Percentiles rank a stretch among this genome's conserved stretches.
Evolutionary conservation across 2,329 filamentous ascomycete species (phyloP).

Genomic region (Fusarium caatingaense): DNA sequence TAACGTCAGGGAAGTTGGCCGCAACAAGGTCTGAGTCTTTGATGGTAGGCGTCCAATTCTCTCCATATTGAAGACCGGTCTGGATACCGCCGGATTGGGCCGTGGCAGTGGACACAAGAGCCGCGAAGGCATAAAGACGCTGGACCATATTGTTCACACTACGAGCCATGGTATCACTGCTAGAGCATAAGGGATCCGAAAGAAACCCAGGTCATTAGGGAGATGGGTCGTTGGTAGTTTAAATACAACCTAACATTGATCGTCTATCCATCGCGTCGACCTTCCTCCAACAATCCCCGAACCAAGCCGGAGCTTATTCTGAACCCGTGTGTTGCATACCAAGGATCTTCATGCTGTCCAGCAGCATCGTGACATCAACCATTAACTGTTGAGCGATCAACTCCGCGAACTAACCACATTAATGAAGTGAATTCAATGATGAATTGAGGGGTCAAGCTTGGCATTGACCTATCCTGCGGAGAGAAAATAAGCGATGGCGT

Average conservation of each 20-base stretch:
- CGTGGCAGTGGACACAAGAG: not conserved
- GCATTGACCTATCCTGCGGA: not conserved
- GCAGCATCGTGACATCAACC: not conserved
- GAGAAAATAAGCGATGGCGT: not conserved
- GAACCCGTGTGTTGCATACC: not conserved
- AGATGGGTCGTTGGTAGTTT: rapidly evolving
- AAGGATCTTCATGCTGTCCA: not conserved
- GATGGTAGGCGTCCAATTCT: slow-evolving; percentile 11
- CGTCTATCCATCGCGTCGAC: too few relatives aligned
- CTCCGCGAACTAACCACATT: slow-evolving; percentile 1
- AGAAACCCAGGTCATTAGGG: rapidly evolving
- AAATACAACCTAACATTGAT: rapidly evolving
- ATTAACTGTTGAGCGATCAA: not conserved
- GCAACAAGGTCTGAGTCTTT: slow-evolving; percentile 16
- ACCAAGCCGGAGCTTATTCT: not conserved
- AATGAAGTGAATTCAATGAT: rapidly evolving
- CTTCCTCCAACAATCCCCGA: not conserved
- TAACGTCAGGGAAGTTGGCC: slow-evolving; percentile 13
- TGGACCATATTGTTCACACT: not conserved
- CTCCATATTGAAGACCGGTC: slow-evolving; percentile 20
- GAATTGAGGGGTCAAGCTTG: slow-evolving; percentile 24
- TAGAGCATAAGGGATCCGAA: rapidly evolving
- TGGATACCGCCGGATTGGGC: slow-evolving; percentile 11
- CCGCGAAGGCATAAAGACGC: rapidly evolving
- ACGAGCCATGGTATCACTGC: not conserved